A percentile compares a stretch with the other conserved stretches of the same genome.
phyloP scores from a whole-genome alignment of 176 grass and related monocot species.

The Carex cristatella region DNA sequence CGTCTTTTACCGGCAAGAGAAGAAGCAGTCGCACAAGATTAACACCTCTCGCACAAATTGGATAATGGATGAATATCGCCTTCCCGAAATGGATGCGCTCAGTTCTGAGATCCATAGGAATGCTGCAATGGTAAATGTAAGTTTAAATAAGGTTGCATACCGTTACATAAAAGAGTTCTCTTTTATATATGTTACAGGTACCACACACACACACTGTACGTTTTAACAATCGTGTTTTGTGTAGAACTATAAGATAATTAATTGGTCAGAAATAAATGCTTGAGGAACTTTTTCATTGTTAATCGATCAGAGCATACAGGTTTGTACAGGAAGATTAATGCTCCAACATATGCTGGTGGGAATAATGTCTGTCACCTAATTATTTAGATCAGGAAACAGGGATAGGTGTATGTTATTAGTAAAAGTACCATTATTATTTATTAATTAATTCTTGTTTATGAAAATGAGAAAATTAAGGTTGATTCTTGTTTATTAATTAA shows the following conservation, averaged over 20 bases:
- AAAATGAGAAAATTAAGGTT: neutral
- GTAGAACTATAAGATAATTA: neutral
- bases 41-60: slow-evolving; percentile 35
- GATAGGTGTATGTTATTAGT: neutral
- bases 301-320: neutral
- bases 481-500: too few species aligned
- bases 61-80: slow-evolving; percentile 79
- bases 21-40: slow-evolving; percentile 14
- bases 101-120: neutral
- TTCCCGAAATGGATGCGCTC: slow-evolving; percentile 24
- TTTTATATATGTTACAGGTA: too few species aligned
- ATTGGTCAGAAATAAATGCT: neutral
- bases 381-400: neutral
- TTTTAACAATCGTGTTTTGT: neutral
- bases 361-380: neutral
- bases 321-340: neutral
- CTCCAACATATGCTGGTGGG: neutral
- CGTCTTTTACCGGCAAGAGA: slow-evolving; percentile 33
- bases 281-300: neutral
- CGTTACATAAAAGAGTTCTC: too few species aligned
- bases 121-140: slow-evolving; percentile 2
- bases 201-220: too few species aligned
- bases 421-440: neutral
- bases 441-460: neutral
- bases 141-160: neutral